Conservation (phyloP, 106 monocot species). For the Allium cepa region DNA sequence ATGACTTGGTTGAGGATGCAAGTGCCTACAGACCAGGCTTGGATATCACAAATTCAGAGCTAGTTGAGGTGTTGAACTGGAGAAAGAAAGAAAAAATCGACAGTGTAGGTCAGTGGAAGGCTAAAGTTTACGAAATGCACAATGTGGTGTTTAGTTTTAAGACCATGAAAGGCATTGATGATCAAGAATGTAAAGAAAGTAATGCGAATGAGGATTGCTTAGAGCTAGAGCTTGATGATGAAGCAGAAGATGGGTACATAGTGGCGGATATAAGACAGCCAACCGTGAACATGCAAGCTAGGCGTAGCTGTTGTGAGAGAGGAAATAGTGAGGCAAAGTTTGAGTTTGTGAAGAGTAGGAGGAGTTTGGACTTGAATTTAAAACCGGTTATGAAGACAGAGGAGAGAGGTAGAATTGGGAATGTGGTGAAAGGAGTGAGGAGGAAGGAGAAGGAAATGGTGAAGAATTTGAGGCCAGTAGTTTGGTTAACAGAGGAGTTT, state of each 20-base stretch:
- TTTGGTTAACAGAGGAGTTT: conserved; percentile 93
- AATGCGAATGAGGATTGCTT: conserved; percentile 28
- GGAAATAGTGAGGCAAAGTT: conserved; percentile 9
- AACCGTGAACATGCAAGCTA: conserved; percentile 13
- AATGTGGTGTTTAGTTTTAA: conserved; percentile 78
- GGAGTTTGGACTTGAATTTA: conserved; percentile 18
- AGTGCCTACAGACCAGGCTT: conserved; percentile 66
- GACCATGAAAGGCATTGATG: conserved; percentile 27
- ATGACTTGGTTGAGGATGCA: conserved; percentile 28
- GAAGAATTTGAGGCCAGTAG: conserved; percentile 67
- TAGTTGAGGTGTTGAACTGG: conserved; percentile 64
- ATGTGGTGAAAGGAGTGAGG: conserved; percentile 8
- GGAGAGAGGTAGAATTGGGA: conserved; percentile 9
- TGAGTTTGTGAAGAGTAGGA: conserved; percentile 9
- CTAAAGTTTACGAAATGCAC: conserved; percentile 63
- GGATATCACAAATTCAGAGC: conserved; percentile 55
- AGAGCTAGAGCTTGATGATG: conserved; percentile 53
- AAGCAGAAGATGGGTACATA: conserved; percentile 64
- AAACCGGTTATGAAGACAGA: neutral
- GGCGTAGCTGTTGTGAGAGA: conserved; percentile 57
- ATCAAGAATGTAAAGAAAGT: conserved; percentile 20
- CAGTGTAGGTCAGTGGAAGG: conserved; percentile 68
- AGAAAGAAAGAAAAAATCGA: conserved; percentile 64
- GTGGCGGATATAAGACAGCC: conserved; percentile 52
- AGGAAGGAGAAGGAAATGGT: conserved; percentile 88